A percentile compares a stretch with the other conserved stretches of the same genome.
These are phyloP conservation scores for Pythium apleroticum DNA, from an alignment of 352 stramenopile genomes.

Conservation along the genomic window DNA sequence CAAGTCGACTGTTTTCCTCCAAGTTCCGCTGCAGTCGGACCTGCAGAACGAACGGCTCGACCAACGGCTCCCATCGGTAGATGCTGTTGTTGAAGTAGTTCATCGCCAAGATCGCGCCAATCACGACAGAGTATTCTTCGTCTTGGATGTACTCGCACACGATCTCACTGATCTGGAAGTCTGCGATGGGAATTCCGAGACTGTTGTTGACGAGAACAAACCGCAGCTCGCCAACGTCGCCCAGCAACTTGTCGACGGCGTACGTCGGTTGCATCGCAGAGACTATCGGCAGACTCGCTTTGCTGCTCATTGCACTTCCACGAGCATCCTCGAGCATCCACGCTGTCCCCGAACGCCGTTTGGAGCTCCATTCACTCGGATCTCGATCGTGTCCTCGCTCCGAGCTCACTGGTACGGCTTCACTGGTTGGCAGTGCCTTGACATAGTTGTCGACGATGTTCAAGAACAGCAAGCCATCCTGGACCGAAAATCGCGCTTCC, in stretches of 20 bases:
- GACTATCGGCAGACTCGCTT: slow-evolving; percentile 9
- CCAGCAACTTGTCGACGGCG: slow-evolving; percentile 76
- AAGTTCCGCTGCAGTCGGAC: slow-evolving; percentile 69
- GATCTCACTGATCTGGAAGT: slow-evolving; percentile 87
- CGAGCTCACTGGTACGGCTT: slow-evolving; percentile 8
- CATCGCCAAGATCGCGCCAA: slow-evolving; percentile 76
- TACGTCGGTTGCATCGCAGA: slow-evolving; percentile 27
- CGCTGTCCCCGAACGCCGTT: not conserved
- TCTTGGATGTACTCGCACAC: slow-evolving; percentile 88
- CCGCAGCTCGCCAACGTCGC: slow-evolving; percentile 80
- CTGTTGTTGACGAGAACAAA: slow-evolving; percentile 90
- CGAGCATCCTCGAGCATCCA: slow-evolving; percentile 19
- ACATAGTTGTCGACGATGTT: slow-evolving; percentile 88
- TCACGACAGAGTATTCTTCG: slow-evolving; percentile 77
- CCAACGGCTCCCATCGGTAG: slow-evolving; percentile 85
- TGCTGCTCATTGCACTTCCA: slow-evolving; percentile 16
- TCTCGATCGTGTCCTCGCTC: slow-evolving; percentile 11
- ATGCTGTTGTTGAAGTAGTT: slow-evolving; percentile 93
- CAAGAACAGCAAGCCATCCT: slow-evolving; percentile 81
- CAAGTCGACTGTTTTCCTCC: slow-evolving; percentile 67
- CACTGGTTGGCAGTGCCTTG: slow-evolving; percentile 26
- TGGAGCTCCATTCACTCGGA: slow-evolving; percentile 6
- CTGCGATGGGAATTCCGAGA: slow-evolving; percentile 81
- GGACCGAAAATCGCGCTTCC: slow-evolving; percentile 84
- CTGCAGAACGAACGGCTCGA: slow-evolving; percentile 83